Base-by-base conservation (phyloP, 805 yeast species). In the Clavispora asparagi region DNA sequence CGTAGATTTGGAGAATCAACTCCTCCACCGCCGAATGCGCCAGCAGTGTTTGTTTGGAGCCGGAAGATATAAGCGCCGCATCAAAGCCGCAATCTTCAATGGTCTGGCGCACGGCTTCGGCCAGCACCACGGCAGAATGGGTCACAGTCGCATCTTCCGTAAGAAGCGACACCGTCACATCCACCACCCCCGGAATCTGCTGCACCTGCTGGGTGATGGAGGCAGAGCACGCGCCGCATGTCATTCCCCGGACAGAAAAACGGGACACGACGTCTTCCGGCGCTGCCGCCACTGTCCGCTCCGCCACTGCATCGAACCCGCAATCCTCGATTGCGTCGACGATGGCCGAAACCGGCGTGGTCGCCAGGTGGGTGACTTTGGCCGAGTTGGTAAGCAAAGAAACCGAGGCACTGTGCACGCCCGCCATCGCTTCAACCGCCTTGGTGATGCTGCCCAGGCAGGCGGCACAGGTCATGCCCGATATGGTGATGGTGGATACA, bases 201-300 rank as follows among this genome's bases (percentile, higher is more conserved):
- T 71, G 65, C 26, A 88, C 57, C 0, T 82, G 82, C 25, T 67
- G 64, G 0, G 83, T 78, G 17, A 92, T 79, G 0, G 94, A 70
- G 1, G 83, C 73, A 0, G 86, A 76, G 61, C 98, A 92, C 1
- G 95, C 78, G 1, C 94, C 84, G 60, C 97, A 92, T 2, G 98
- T 91, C 97, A 91, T 92, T 2, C 97, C 97, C 13, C 68, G 63
- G 1, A 85, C 68, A 4, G 67, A 68, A 32, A 81, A 58, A 8
- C 49, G 48, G 14, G 64, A 52, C 23, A n/a, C 30, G 11, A 27
- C 19, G 4, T 13, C 30, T 4, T 17, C 37, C 7, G 13, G 2
- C 12, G 37, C 13, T 4, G 13, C 37, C 29, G 13, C 39, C 4
- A 14, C 23, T 3, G 41, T 39, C 4, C 42, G 29, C 16, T 42